Evolutionary conservation across 768 basidiomycete species (phyloP), one percentile per base, ranked within the genome.

Genomic region (Trametopsis cervina): DNA sequence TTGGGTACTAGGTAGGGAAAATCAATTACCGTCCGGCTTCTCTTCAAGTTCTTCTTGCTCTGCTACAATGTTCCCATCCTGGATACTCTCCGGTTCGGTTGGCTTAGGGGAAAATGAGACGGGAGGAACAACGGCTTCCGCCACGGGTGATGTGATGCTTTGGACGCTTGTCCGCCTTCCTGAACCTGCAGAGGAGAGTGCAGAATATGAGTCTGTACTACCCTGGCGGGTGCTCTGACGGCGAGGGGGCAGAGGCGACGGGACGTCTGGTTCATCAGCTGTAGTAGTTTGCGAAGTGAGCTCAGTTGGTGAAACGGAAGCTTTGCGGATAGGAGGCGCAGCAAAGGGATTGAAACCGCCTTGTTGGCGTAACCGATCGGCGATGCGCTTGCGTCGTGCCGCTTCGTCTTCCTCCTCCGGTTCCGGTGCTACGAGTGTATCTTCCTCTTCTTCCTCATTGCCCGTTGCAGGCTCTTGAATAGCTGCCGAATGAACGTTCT

Each of bases 261-360:
- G 23, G 48, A 29, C 39, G 4, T 25, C 12, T 21, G 5, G 11
- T 21, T 42, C 20, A 13, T 27, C 17, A 27, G 24, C n/a, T 40
- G 5, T 21, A 22, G n/a, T 17, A 15, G 24, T 17, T 20, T n/a
- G 9, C 40, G 7, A 10, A 18, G 9, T 13, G 24, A 26, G 18
- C 22, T 33, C 29, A 33, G 7, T 15, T 7, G 29, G 29, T 15
- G 29, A 33, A 7, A 7, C 9, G 15, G 29, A 33, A 33, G 15
- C 29, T 35, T 44, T 37, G 23, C 44, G 25, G 35, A 17, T 18
- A n/a, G 56, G 60, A 23, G 59, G 69, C 12, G 68, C 63, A 6
- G 69, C 65, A 45, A 82, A 72, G 2, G 82, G 78, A 55, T 82
- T 70, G 67, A 74, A 66, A 54, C 76, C 74, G 13, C 83, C 85